These are phyloP conservation scores for Apiospora arundinis DNA, from an alignment of 2,329 filamentous ascomycete genomes.

Conservation along the genomic window DNA sequence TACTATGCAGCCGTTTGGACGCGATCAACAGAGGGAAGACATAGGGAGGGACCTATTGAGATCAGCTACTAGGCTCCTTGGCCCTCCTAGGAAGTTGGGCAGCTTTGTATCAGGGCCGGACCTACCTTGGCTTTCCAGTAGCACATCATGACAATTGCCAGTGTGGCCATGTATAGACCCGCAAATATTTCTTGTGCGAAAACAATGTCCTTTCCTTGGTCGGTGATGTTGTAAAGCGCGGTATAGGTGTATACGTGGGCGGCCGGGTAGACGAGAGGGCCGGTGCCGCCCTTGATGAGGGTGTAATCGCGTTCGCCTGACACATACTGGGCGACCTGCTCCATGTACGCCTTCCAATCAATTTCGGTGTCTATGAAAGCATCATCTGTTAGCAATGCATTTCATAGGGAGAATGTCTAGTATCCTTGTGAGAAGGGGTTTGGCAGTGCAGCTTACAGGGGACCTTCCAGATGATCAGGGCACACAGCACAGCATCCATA, in stretches of 20 bases:
- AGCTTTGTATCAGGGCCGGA: slow-evolving; percentile 5
- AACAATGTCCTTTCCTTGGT: slow-evolving; percentile 76
- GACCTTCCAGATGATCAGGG: slow-evolving; percentile 78
- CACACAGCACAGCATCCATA: slow-evolving; percentile 75
- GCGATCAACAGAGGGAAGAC: slow-evolving; percentile 84
- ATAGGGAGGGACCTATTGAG: slow-evolving; percentile 76
- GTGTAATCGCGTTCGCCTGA: slow-evolving; percentile 89
- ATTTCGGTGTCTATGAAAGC: slow-evolving; percentile 80
- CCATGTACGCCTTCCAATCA: slow-evolving; percentile 97
- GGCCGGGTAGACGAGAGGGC: slow-evolving; percentile 93
- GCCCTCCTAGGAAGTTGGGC: slow-evolving; percentile 22
- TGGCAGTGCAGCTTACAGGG: slow-evolving; percentile 69
- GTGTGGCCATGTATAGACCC: slow-evolving; percentile 75
- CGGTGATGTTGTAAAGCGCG: slow-evolving; percentile 77
- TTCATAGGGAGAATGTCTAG: not conserved
- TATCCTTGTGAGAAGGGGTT: too few relatives aligned
- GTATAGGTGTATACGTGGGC: slow-evolving; percentile 93
- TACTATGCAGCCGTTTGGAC: slow-evolving; percentile 91
- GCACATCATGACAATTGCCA: slow-evolving; percentile 80
- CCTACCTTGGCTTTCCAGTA: slow-evolving; percentile 76
- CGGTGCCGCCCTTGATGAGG: slow-evolving; percentile 84
- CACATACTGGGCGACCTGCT: slow-evolving; percentile 82
- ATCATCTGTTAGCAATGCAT: slow-evolving; percentile 20
- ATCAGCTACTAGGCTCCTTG: not conserved
- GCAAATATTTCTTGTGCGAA: slow-evolving; percentile 87